Percentiles rank a stretch among this genome's conserved stretches.
phyloP scores from a whole-genome alignment of 192 early-diverging fungal genomes.

The Coemansia biformis region DNA sequence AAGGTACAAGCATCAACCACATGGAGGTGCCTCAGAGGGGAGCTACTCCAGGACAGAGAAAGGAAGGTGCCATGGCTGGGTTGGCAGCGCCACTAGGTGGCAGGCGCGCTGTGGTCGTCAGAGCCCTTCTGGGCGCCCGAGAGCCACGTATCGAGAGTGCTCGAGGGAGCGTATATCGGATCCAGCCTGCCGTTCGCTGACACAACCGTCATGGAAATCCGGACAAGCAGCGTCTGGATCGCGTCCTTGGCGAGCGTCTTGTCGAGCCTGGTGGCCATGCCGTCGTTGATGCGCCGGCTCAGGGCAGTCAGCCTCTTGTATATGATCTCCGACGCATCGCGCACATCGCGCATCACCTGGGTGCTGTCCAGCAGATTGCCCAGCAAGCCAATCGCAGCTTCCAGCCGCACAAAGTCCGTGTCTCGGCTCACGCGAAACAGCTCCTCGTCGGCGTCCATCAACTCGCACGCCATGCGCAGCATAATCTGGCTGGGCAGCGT shows the following conservation, averaged over 20 bases:
- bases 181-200: slow-evolving; percentile 3
- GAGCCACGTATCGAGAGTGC: slow-evolving; percentile 10
- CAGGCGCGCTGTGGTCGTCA: no score
- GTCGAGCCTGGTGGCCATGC: slow-evolving; percentile 25
- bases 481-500: slow-evolving; percentile 26
- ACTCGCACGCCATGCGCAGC: slow-evolving; percentile 32
- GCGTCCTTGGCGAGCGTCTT: slow-evolving; percentile 48
- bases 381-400: slow-evolving; percentile 25
- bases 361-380: slow-evolving; percentile 29
- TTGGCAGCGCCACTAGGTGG: no score
- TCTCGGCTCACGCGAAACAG: slow-evolving; percentile 11
- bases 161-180: slow-evolving; percentile 3
- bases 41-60: no score
- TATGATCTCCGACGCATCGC: slow-evolving; percentile 9
- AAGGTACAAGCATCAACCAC: no score
- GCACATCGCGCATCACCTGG: slow-evolving; percentile 19
- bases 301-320: slow-evolving; percentile 17
- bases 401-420: slow-evolving; percentile 25
- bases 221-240: slow-evolving; percentile 30
- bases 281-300: slow-evolving; percentile 31
- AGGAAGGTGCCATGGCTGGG: no score
- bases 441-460: slow-evolving; percentile 15
- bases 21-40: no score
- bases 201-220: slow-evolving; percentile 22
- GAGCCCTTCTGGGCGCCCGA: neutral